These are phyloP conservation scores for Piromyces finnis DNA, from an alignment of 192 early-diverging fungal species.

Conservation along the genomic window DNA sequence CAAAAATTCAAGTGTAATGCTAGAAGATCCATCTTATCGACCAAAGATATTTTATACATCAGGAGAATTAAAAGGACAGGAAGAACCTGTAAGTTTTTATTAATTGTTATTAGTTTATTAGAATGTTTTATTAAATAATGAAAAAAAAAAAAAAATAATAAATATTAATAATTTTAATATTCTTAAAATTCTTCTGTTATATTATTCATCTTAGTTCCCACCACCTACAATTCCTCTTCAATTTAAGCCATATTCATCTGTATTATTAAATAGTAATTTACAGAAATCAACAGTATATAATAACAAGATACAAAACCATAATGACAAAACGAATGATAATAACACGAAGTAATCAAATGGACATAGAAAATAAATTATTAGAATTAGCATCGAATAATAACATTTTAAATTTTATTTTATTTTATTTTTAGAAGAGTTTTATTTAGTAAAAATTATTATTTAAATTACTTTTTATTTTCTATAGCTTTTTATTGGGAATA, in stretches of 20 bases:
- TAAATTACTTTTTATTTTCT: no score
- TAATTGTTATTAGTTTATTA: no score
- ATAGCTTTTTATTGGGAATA: no score
- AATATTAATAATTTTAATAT: no score
- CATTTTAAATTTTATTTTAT: no score
- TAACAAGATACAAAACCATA: background rate
- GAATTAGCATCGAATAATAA: no score
- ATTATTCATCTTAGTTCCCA: background rate
- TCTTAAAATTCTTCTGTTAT: no score
- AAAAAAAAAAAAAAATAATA: no score
- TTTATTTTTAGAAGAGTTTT: no score
- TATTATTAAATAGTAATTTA: background rate
- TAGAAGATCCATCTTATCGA: slow-evolving; percentile 49
- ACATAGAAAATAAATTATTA: no score
- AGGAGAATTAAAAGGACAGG: slow-evolving; percentile 35
- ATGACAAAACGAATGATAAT: background rate
- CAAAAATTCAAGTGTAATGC: slow-evolving; percentile 65
- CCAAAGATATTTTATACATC: slow-evolving; percentile 54
- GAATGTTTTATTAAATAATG: no score
- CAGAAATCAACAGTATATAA: background rate
- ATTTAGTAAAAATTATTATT: no score
- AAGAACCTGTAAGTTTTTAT: slow-evolving; percentile 14
- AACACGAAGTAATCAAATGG: background rate
- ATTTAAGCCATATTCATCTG: background rate
- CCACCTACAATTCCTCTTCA: background rate